A percentile compares a stretch with the other conserved stretches of the same genome.
These are phyloP conservation scores for Aristolochia californica DNA, from an alignment of 164 flowering plant genomes.

Conservation along the genomic window DNA sequence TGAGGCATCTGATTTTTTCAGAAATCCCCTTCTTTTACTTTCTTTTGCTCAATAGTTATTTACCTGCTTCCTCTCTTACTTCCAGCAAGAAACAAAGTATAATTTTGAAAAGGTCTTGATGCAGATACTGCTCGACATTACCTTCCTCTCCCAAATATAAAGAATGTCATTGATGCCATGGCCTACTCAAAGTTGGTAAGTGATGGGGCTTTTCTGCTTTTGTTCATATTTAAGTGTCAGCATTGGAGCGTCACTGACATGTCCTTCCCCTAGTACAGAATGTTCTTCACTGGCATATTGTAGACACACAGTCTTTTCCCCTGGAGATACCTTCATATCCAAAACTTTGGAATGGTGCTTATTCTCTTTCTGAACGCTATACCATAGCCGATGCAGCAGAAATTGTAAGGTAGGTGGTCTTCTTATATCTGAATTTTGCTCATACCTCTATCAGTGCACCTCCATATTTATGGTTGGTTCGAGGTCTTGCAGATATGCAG, in stretches of 20 bases:
- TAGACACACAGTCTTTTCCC: slow-evolving; percentile 82
- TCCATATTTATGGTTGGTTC: not conserved
- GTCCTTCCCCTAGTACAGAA: slow-evolving; percentile 33
- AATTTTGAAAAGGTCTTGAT: not conserved
- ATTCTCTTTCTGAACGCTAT: slow-evolving; percentile 58
- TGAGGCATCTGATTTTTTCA: too few species aligned
- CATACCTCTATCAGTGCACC: not conserved
- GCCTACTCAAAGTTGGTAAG: slow-evolving; percentile 79
- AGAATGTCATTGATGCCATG: slow-evolving; percentile 85
- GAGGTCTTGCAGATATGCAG: slow-evolving; percentile 51
- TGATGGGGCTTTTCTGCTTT: not conserved
- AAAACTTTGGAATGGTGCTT: slow-evolving; percentile 83
- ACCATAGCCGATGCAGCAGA: slow-evolving; percentile 73
- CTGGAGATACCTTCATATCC: slow-evolving; percentile 90
- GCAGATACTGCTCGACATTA: slow-evolving; percentile 92
- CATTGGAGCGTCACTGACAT: not conserved
- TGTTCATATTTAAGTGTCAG: not conserved
- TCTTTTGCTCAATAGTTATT: too few species aligned
- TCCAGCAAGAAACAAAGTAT: not conserved
- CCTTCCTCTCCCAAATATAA: slow-evolving; percentile 55
- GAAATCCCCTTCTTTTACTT: too few species aligned
- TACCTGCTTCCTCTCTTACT: too few species aligned
- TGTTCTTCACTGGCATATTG: slow-evolving; percentile 94
- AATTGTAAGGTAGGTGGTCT: slow-evolving; percentile 51
- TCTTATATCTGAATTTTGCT: not conserved